Evolutionary conservation across 805 yeast genomes (phyloP).

Genomic region (Novakomyces olei): DNA sequence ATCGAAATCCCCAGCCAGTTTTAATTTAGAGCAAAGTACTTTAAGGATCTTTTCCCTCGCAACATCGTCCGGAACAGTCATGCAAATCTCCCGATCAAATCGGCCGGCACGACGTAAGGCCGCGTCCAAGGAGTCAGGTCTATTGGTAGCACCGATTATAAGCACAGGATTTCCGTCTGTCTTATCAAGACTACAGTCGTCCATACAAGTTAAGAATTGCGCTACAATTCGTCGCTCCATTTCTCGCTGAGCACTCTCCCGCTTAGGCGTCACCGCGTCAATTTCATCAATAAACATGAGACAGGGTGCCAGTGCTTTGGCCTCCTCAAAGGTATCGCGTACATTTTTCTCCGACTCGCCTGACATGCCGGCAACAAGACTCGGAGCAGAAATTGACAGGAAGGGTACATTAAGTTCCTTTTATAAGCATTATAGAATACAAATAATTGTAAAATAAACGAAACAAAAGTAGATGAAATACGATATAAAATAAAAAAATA

Average conservation of each 20-base stretch:
- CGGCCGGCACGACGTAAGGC: constrained; percentile 93
- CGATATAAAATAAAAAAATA: no score
- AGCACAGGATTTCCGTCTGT: constrained; percentile 86
- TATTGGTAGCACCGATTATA: constrained; percentile 85
- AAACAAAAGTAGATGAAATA: no score
- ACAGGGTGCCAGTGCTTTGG: constrained; percentile 75
- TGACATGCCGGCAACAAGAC: constrained; percentile 96
- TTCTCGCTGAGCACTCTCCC: constrained; percentile 95
- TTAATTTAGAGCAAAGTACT: constrained; percentile 28
- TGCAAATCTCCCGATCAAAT: constrained; percentile 81
- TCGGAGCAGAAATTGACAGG: constrained; percentile 77
- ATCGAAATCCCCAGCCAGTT: constrained; percentile 47
- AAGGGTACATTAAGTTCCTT: constrained; percentile 89
- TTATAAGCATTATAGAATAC: background rate
- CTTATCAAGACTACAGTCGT: constrained; percentile 45
- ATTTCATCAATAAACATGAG: constrained; percentile 85
- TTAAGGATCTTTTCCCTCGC: constrained; percentile 51
- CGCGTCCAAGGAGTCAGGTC: constrained; percentile 88
- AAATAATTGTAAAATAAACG: background rate
- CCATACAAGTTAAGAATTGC: constrained; percentile 83
- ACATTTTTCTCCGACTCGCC: constrained; percentile 92
- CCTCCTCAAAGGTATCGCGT: constrained; percentile 84
- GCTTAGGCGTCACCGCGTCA: constrained; percentile 92
- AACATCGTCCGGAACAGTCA: constrained; percentile 81
- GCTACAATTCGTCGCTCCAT: constrained; percentile 97